Evolutionary conservation across 139 green algal species (phyloP).

Genomic region (Picocystis salinarum): DNA sequence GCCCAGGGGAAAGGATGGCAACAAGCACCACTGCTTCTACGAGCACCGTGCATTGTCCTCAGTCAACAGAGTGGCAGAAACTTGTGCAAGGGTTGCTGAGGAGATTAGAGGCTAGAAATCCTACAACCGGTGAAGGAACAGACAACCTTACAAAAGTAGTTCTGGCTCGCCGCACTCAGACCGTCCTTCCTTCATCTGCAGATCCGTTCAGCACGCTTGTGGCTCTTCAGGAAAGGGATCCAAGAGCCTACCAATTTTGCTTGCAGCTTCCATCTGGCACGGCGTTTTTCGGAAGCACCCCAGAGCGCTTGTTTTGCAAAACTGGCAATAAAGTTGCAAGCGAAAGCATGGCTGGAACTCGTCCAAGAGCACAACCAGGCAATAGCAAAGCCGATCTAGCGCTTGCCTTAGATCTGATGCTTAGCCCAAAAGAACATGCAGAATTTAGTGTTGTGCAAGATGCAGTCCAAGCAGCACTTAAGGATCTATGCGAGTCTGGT

Average conservation of each 20-base stretch:
- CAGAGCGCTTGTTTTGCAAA: slow-evolving; percentile 75
- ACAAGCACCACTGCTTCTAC: no score
- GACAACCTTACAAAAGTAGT: slow-evolving; percentile 56
- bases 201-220: slow-evolving; percentile 42
- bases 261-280: slow-evolving; percentile 29
- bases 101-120: no score
- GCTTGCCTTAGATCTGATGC: slow-evolving; percentile 64
- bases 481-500: slow-evolving; percentile 1
- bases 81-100: no score
- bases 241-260: slow-evolving; percentile 67
- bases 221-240: slow-evolving; percentile 57
- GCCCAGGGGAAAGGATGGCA: no score
- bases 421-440: slow-evolving; percentile 35
- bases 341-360: slow-evolving; percentile 84
- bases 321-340: slow-evolving; percentile 38
- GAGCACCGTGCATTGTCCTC: no score
- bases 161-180: slow-evolving; percentile 38
- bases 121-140: slow-evolving; percentile 23
- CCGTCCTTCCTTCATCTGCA: slow-evolving; percentile 23
- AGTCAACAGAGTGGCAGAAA: no score
- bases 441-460: slow-evolving; percentile 18
- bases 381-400: slow-evolving; percentile 62
- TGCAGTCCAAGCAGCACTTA: slow-evolving; percentile 14
- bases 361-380: slow-evolving; percentile 36
- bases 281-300: slow-evolving; percentile 72